Evolutionary conservation across 176 grass and related monocot species (phyloP).

Genomic region (Musa acuminata): DNA sequence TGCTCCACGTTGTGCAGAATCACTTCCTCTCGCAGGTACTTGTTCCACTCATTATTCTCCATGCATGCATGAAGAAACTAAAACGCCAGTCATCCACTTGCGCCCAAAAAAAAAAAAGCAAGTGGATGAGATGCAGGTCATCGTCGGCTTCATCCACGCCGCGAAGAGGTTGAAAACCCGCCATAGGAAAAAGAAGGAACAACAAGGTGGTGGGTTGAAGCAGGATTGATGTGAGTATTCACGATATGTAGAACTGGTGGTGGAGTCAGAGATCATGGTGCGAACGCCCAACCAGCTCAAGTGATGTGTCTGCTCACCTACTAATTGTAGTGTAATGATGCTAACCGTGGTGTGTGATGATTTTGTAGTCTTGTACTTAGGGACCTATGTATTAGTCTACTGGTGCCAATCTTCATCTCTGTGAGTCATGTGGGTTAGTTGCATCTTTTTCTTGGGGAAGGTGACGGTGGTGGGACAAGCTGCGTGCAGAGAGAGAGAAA

Average conservation of each 20-base stretch:
- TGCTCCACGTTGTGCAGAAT: slow-evolving; percentile 52
- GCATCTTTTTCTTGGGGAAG: background rate
- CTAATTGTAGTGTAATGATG: slow-evolving; percentile 2
- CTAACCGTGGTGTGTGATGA: background rate
- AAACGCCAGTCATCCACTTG: no score
- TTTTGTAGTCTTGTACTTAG: background rate
- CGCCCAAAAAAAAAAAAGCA: slow-evolving; percentile 28
- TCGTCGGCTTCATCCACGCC: slow-evolving; percentile 54
- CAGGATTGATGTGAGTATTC: background rate
- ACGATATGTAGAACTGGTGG: background rate
- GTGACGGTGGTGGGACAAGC: background rate
- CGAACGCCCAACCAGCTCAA: background rate
- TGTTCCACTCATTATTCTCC: no score
- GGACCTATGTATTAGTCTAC: background rate
- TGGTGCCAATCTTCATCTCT: background rate
- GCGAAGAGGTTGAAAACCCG: slow-evolving; percentile 52
- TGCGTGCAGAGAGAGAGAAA: background rate
- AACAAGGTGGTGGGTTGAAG: background rate
- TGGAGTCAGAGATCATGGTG: background rate
- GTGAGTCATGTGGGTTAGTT: background rate
- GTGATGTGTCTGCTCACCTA: background rate
- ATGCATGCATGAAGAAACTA: no score
- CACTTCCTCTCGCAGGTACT: slow-evolving; percentile 77
- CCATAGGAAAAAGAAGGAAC: background rate
- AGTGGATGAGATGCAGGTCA: slow-evolving; percentile 76